Percentiles rank a stretch among this genome's conserved stretches.
These are phyloP conservation scores for Suhomyces bribrorum DNA, from an alignment of 1,139 yeast species.

Conservation along the genomic window DNA sequence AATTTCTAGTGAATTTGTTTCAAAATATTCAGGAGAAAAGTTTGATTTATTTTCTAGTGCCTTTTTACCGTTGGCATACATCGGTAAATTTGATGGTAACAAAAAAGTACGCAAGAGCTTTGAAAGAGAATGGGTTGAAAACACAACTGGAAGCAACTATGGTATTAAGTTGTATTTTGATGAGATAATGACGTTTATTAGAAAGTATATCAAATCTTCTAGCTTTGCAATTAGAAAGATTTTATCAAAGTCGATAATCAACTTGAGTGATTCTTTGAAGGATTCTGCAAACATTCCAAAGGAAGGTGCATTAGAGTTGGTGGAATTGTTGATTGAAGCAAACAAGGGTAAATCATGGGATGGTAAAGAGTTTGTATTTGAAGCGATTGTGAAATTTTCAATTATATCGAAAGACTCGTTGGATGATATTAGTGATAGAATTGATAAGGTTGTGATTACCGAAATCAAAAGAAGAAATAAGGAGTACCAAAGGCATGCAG, in stretches of 20 bases:
- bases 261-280: constrained; percentile 50
- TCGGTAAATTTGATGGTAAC: constrained; percentile 71
- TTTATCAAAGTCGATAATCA: constrained; percentile 70
- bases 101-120: constrained; percentile 50
- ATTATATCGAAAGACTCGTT: constrained; percentile 42
- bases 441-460: constrained; percentile 47
- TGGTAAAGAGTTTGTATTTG: constrained; percentile 78
- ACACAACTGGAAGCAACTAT: constrained; percentile 69
- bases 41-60: constrained; percentile 64
- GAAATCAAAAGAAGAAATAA: constrained; percentile 73
- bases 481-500: constrained; percentile 57
- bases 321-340: constrained; percentile 60
- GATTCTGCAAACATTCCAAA: constrained; percentile 33
- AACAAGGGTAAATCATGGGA: constrained; percentile 82
- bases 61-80: constrained; percentile 74
- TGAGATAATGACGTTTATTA: constrained; percentile 65
- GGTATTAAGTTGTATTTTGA: constrained; percentile 68
- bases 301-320: constrained; percentile 36
- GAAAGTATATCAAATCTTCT: constrained; percentile 53
- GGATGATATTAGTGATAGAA: constrained; percentile 23
- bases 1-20: constrained; percentile 63
- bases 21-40: constrained; percentile 69
- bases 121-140: constrained; percentile 76
- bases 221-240: constrained; percentile 68
- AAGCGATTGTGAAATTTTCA: constrained; percentile 65